phyloP scores from a whole-genome alignment of 2,329 filamentous ascomycete genomes.

The Exophiala bonariae region DNA sequence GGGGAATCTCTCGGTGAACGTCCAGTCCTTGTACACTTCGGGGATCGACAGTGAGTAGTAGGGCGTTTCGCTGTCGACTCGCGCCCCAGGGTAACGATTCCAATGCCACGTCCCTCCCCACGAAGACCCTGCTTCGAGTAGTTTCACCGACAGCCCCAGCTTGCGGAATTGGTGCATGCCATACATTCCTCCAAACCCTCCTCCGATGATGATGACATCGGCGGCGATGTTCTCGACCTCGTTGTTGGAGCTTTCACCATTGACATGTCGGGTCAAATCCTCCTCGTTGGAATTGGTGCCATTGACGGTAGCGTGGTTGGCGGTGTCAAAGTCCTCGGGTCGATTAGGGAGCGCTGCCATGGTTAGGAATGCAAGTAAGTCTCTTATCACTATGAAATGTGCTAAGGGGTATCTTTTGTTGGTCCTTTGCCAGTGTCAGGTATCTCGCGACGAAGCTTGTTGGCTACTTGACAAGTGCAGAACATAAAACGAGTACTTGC shows the following conservation, averaged over 20 bases:
- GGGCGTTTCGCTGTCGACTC: constrained; percentile 53
- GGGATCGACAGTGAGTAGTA: constrained; percentile 56
- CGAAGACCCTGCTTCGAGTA: constrained; percentile 36
- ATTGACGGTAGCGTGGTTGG: not conserved
- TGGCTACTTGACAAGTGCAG: too few relatives aligned
- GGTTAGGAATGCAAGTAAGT: not conserved
- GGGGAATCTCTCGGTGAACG: constrained; percentile 45
- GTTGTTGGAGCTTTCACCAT: not conserved
- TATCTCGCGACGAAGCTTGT: too few relatives aligned
- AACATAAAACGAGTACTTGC: too few relatives aligned
- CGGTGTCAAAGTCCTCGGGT: not conserved
- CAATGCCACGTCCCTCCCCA: constrained; percentile 49
- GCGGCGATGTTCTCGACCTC: not conserved
- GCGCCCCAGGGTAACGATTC: constrained; percentile 58
- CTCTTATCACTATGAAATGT: too few relatives aligned
- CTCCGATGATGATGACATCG: constrained; percentile 22
- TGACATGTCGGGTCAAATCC: not conserved
- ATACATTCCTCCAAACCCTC: constrained; percentile 22
- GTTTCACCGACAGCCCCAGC: constrained; percentile 30
- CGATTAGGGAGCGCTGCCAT: constrained; percentile 1
- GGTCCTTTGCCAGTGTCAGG: too few relatives aligned
- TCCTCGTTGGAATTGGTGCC: not conserved
- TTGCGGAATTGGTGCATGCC: constrained; percentile 31
- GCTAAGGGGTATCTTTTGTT: too few relatives aligned
- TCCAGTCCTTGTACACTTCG: constrained; percentile 46